Evolutionary conservation across 805 yeast genomes (phyloP).

Genomic region (Saccharomyces cerevisiae): DNA sequence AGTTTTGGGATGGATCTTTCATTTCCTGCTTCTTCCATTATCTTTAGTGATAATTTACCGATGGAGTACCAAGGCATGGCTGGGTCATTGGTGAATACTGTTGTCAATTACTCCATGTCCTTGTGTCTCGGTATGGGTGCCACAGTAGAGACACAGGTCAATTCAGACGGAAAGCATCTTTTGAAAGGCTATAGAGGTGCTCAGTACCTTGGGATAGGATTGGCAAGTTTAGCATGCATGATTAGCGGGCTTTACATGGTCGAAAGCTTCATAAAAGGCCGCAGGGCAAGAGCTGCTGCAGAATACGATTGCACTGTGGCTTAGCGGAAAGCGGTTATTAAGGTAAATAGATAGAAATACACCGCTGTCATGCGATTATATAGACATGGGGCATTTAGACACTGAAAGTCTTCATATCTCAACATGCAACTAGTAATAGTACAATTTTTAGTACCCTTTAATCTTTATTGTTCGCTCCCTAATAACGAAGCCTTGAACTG

Average conservation of each 20-base stretch:
- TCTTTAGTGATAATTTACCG: constrained; percentile 53
- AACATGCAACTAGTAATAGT: too few relatives aligned
- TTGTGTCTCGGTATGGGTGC: constrained; percentile 64
- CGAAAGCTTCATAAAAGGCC: not conserved
- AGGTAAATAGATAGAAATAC: not conserved
- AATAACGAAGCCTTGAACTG: not conserved
- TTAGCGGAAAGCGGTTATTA: not conserved
- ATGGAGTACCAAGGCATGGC: constrained; percentile 67
- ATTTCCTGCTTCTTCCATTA: constrained; percentile 65
- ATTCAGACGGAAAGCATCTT: constrained; percentile 17
- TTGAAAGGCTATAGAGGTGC: constrained; percentile 49
- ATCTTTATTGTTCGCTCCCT: too few relatives aligned
- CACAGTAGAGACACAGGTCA: constrained; percentile 46
- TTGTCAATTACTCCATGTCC: constrained; percentile 64
- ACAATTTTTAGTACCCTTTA: not conserved
- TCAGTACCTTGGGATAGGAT: constrained; percentile 52
- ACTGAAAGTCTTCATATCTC: too few relatives aligned
- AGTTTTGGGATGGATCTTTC: constrained; percentile 74
- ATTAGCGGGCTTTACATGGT: constrained; percentile 11
- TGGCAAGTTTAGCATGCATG: constrained; percentile 31
- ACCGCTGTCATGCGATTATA: too few relatives aligned
- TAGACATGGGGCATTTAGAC: too few relatives aligned
- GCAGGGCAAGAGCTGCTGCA: not conserved
- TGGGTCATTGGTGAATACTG: constrained; percentile 62
- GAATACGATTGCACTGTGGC: not conserved